Percentiles rank a stretch among this genome's conserved stretches.
Conservation (phyloP, 2,329 filamentous ascomycete genomes). For the Alternaria panax region DNA sequence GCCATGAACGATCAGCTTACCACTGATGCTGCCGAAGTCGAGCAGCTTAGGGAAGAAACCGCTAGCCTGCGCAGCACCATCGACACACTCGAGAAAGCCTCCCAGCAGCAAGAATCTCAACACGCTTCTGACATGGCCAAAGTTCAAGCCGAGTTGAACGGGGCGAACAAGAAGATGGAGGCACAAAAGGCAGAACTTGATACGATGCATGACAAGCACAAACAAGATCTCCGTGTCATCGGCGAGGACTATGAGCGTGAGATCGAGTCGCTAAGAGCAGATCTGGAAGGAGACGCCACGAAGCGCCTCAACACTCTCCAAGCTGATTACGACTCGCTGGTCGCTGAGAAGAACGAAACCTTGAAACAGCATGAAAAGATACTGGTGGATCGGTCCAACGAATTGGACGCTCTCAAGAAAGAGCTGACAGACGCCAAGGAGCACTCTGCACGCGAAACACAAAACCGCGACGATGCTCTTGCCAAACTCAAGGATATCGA, state of each 20-base stretch:
- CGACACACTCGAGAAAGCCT: constrained; percentile 41
- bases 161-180: constrained; percentile 35
- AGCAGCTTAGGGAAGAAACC: constrained; percentile 39
- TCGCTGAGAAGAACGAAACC: constrained; percentile 37
- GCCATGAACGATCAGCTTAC: constrained; percentile 46
- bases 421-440: constrained; percentile 31
- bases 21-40: constrained; percentile 36
- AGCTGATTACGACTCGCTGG: constrained; percentile 40
- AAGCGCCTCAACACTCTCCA: constrained; percentile 43
- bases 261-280: constrained; percentile 46
- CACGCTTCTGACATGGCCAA: constrained; percentile 35
- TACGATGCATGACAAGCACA: constrained; percentile 33
- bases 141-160: constrained; percentile 35
- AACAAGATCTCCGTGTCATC: constrained; percentile 38
- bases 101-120: constrained; percentile 37
- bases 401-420: constrained; percentile 29
- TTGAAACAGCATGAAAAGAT: constrained; percentile 34
- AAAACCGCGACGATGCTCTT: constrained; percentile 32
- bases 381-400: constrained; percentile 27
- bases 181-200: constrained; percentile 41
- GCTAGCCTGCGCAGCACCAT: constrained; percentile 42
- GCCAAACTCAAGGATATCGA: constrained; percentile 33
- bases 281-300: constrained; percentile 48
- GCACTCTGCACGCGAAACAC: constrained; percentile 32
- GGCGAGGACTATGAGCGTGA: constrained; percentile 46